These are phyloP conservation scores for Mucor sp. DNA, from an alignment of 371 early-diverging fungal genomes.

Conservation along the genomic window DNA sequence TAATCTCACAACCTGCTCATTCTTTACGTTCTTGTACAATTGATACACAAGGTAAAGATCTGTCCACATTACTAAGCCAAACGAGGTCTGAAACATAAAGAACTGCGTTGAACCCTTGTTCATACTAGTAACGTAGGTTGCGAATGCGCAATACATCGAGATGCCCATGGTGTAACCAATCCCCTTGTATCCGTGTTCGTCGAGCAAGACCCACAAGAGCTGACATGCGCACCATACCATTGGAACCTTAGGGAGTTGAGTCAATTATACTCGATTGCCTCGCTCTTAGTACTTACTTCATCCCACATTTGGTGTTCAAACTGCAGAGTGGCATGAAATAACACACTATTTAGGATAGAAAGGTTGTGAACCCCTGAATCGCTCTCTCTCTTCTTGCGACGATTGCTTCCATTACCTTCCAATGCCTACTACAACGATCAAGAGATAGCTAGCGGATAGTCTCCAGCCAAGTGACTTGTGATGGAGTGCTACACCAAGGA, in stretches of 20 bases:
- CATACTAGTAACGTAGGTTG: constrained; percentile 42
- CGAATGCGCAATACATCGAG: constrained; percentile 35
- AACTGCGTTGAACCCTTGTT: constrained; percentile 43
- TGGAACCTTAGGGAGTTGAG: constrained; percentile 29
- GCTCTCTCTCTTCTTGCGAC: not conserved
- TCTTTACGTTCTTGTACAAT: constrained; percentile 27
- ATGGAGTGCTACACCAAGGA: constrained; percentile 35
- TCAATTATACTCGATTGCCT: not conserved
- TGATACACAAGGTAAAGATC: constrained; percentile 42
- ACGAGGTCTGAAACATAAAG: constrained; percentile 46
- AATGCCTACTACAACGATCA: constrained; percentile 47
- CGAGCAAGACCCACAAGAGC: constrained; percentile 35
- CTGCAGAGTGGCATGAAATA: constrained; percentile 14
- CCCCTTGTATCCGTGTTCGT: constrained; percentile 32
- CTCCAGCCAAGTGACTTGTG: constrained; percentile 38
- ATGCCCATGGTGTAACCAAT: constrained; percentile 19
- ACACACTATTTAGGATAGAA: not conserved
- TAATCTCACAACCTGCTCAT: constrained; percentile 20
- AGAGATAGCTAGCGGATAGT: constrained; percentile 36
- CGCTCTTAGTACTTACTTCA: constrained; percentile 29
- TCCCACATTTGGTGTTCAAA: constrained; percentile 49
- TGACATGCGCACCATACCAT: constrained; percentile 44
- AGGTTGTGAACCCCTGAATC: not conserved
- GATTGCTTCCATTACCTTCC: constrained; percentile 36
- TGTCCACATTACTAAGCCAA: constrained; percentile 50